phyloP scores from a whole-genome alignment of 1,284 basidiomycete genomes.

The Earliella scabrosa region DNA sequence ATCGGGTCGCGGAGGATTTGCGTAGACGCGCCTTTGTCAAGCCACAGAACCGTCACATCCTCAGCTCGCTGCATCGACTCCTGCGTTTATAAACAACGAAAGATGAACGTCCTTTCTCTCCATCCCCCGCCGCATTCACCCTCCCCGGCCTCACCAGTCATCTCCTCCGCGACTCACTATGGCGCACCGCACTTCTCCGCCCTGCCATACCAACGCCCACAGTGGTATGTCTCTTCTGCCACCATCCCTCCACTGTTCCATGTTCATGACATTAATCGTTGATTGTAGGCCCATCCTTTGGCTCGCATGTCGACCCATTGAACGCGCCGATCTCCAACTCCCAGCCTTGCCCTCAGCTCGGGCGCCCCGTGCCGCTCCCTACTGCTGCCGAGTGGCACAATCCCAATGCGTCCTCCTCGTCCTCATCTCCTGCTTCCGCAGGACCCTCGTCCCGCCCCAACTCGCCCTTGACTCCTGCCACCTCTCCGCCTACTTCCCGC shows the following conservation, averaged over 20 bases:
- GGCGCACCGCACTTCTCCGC: background rate
- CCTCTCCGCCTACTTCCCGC: background rate
- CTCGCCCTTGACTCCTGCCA: background rate
- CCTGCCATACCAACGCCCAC: background rate
- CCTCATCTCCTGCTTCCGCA: background rate
- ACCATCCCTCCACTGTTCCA: background rate
- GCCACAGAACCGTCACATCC: background rate
- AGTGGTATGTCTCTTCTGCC: background rate
- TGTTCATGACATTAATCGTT: background rate
- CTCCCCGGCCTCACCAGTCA: background rate
- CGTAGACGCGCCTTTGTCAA: background rate
- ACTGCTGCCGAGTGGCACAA: conserved; percentile 3
- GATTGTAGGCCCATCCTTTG: background rate
- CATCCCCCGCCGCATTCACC: background rate
- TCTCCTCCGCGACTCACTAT: background rate
- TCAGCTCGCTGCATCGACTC: background rate
- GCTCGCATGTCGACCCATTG: background rate
- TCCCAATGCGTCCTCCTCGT: background rate
- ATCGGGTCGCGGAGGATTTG: background rate
- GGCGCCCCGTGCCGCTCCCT: background rate
- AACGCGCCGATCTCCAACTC: background rate
- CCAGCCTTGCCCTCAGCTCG: background rate
- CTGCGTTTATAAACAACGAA: background rate
- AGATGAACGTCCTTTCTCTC: conserved; percentile 5
- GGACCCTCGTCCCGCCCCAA: background rate